Evolutionary conservation across 2,329 filamentous ascomycete genomes (phyloP).

Genomic region (Phaeoacremonium minimum): DNA sequence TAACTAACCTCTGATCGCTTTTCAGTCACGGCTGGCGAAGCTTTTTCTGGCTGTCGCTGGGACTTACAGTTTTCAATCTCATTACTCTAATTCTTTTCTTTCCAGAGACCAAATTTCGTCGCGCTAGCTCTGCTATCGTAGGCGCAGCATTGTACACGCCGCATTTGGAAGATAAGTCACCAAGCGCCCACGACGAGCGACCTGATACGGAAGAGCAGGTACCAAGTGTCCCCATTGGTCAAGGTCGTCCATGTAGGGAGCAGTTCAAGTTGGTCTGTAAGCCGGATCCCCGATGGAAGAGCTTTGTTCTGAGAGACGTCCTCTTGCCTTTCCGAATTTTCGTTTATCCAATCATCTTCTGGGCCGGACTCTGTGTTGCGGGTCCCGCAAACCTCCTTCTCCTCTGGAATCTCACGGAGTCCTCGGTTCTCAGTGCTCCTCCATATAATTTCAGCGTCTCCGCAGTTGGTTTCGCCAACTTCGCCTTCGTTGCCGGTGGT

Average conservation of each 20-base stretch:
- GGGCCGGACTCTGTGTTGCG: slow-evolving; percentile 1
- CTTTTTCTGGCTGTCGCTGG: slow-evolving; percentile 62
- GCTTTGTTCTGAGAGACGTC: slow-evolving; percentile 6
- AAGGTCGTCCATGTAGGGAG: not conserved
- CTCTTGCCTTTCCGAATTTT: slow-evolving; percentile 4
- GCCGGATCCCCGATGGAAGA: slow-evolving; percentile 2
- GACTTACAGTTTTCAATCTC: slow-evolving; percentile 38
- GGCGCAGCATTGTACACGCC: too few relatives aligned
- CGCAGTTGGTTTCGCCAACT: slow-evolving; percentile 38
- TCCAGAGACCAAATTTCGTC: slow-evolving; percentile 56
- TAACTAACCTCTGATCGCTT: too few relatives aligned
- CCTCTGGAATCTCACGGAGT: slow-evolving; percentile 50
- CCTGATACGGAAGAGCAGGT: not conserved
- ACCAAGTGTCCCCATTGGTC: not conserved
- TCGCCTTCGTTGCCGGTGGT: slow-evolving; percentile 29
- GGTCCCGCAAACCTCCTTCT: slow-evolving; percentile 29
- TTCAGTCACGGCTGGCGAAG: slow-evolving; percentile 48
- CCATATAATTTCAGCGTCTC: slow-evolving; percentile 34
- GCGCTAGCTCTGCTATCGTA: slow-evolving; percentile 30
- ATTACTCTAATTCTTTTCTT: slow-evolving; percentile 52
- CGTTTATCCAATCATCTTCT: slow-evolving; percentile 5
- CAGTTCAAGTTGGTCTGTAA: slow-evolving; percentile 1
- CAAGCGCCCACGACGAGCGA: not conserved
- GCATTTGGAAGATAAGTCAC: not conserved
- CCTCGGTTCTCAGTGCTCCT: slow-evolving; percentile 28